Percentiles rank a stretch among this genome's conserved stretches.
Evolutionary conservation across 164 flowering plant genomes (phyloP).

Genomic region (Vitis cinerea): DNA sequence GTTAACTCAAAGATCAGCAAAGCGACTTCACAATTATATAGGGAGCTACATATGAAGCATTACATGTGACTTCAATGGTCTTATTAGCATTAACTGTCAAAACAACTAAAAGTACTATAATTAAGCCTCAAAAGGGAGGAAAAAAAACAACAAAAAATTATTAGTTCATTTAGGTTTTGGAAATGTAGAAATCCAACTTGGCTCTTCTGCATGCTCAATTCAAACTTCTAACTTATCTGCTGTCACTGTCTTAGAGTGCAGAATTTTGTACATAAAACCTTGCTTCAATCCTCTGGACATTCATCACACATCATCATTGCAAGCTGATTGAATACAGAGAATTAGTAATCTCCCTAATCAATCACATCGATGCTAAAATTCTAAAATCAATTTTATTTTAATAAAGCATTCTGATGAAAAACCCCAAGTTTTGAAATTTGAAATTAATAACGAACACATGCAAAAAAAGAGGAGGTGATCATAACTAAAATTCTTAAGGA

Average conservation of each 20-base stretch:
- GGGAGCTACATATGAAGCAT: no score
- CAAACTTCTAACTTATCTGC: conserved; percentile 33
- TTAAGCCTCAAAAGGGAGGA: not conserved
- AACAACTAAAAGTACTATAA: not conserved
- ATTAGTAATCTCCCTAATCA: conserved; percentile 25
- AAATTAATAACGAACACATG: not conserved
- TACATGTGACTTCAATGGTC: not conserved
- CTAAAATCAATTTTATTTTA: not conserved
- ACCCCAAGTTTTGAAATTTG: not conserved
- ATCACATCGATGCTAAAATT: conserved; percentile 1
- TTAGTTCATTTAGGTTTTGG: conserved; percentile 17
- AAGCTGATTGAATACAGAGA: conserved; percentile 47
- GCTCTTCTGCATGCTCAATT: conserved; percentile 28
- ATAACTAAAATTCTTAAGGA: no score
- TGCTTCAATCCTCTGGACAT: conserved; percentile 31
- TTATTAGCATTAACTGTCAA: not conserved
- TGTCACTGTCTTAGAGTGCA: conserved; percentile 23
- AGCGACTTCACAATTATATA: no score
- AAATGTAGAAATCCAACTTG: conserved; percentile 16
- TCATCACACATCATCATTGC: conserved; percentile 70
- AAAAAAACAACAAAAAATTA: conserved; percentile 1
- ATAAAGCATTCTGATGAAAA: not conserved
- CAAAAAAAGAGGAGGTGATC: not conserved
- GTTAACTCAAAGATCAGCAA: no score
- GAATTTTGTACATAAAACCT: conserved; percentile 27